Conservation (phyloP, 2,329 filamentous ascomycete genomes). For the Dothidotthia symphoricarpi region DNA sequence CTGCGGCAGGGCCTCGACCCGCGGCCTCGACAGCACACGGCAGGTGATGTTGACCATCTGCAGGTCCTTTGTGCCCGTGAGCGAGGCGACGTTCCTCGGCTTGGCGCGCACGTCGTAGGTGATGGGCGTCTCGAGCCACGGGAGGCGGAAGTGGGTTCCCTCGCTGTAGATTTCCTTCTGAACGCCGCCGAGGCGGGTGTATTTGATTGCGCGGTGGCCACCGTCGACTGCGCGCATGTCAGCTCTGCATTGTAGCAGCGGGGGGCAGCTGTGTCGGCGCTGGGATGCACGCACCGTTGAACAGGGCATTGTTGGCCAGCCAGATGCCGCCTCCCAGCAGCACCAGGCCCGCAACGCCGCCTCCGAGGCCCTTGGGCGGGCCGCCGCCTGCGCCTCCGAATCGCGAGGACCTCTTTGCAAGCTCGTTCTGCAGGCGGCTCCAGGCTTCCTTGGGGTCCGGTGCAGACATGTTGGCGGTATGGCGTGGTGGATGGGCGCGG, state of each 20-base stretch:
- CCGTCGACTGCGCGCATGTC: constrained; percentile 91
- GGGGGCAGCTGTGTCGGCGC: neutral
- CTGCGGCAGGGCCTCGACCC: constrained; percentile 84
- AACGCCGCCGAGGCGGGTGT: constrained; percentile 87
- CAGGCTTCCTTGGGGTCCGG: constrained; percentile 65
- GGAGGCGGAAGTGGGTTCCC: constrained; percentile 94
- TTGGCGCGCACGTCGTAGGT: constrained; percentile 98
- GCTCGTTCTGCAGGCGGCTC: constrained; percentile 62
- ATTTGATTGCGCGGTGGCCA: constrained; percentile 98
- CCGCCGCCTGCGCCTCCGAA: constrained; percentile 52
- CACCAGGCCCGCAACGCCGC: constrained; percentile 55
- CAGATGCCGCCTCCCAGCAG: constrained; percentile 56
- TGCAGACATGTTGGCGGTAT: constrained; percentile 30
- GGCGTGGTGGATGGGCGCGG: constrained; percentile 33
- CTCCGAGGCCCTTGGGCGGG: constrained; percentile 53
- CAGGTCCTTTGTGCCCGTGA: constrained; percentile 97
- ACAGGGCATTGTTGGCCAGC: constrained; percentile 62
- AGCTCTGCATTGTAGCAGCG: no score
- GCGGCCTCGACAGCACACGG: constrained; percentile 91
- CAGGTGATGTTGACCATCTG: constrained; percentile 99
- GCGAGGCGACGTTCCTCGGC: constrained; percentile 91
- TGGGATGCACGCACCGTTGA: constrained; percentile 57
- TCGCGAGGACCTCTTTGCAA: constrained; percentile 47
- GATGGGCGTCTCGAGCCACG: constrained; percentile 96
- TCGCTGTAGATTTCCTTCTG: constrained; percentile 94